phyloP scores from a whole-genome alignment of 108 stramenopile species.

The Cyclotella sp. region DNA sequence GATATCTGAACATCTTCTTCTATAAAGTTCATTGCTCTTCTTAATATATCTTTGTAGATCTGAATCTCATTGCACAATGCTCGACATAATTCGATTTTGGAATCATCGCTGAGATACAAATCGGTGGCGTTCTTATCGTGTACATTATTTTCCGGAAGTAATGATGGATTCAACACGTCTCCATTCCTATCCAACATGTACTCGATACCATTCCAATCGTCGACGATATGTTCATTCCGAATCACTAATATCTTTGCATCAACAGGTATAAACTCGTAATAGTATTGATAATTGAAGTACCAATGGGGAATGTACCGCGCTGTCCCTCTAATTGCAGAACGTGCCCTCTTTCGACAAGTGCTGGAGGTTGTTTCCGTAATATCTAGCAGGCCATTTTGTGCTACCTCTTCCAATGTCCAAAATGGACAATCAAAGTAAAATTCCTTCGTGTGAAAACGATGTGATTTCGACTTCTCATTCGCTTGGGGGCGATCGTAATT shows the following conservation, averaged over 20 bases:
- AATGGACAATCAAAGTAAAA: constrained; percentile 29
- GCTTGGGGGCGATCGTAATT: constrained; percentile 38
- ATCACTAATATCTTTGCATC: constrained; percentile 47
- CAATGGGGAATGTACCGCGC: constrained; percentile 20
- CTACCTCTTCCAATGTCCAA: constrained; percentile 33
- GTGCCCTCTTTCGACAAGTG: constrained; percentile 19
- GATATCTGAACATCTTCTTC: constrained; percentile 26
- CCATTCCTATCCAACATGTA: constrained; percentile 31
- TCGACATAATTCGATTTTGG: constrained; percentile 41
- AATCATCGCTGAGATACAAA: constrained; percentile 40
- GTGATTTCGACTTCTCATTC: neutral
- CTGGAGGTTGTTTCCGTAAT: neutral
- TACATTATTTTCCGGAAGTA: constrained; percentile 37
- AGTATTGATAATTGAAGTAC: constrained; percentile 50
- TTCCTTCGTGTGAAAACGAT: constrained; percentile 1
- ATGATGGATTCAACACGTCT: constrained; percentile 12
- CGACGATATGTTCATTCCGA: constrained; percentile 53
- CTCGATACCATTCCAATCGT: constrained; percentile 52
- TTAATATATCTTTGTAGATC: constrained; percentile 46
- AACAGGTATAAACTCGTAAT: constrained; percentile 28
- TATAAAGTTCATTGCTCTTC: constrained; percentile 43
- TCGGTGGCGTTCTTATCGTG: constrained; percentile 35
- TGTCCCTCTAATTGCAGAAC: constrained; percentile 9
- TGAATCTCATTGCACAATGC: constrained; percentile 59
- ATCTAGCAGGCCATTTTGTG: constrained; percentile 36